Evolutionary conservation across 2,329 filamentous ascomycete genomes (phyloP).

Genomic region (Pyrenochaeta sp.): DNA sequence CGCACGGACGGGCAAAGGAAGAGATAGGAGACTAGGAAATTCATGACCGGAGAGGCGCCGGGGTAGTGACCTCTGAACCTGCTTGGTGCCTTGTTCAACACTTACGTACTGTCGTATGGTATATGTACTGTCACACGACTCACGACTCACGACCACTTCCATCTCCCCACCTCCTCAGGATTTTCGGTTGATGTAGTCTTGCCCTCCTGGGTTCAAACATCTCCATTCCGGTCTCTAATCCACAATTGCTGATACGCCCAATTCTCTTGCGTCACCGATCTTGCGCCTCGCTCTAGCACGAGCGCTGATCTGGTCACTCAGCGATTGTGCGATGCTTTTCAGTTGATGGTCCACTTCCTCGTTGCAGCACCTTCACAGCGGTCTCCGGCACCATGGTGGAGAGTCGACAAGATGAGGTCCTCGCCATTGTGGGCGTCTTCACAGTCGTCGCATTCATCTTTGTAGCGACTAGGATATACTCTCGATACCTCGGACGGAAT

Average conservation of each 20-base stretch:
- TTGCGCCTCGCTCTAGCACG: neutral
- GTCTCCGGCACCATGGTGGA: constrained; percentile 28
- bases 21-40: neutral
- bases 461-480: constrained; percentile 35
- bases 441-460: constrained; percentile 39
- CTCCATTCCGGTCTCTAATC: neutral
- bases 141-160: neutral
- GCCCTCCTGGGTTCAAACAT: neutral
- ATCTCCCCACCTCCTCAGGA: neutral
- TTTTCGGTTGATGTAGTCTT: neutral
- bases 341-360: neutral
- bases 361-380: constrained; percentile 3
- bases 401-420: constrained; percentile 37
- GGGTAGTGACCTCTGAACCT: neutral
- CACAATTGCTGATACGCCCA: neutral
- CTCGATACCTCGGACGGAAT: constrained; percentile 41
- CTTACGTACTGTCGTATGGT: neutral
- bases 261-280: neutral
- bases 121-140: neutral
- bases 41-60: neutral
- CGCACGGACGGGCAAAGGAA: neutral
- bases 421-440: constrained; percentile 38
- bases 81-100: neutral
- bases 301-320: neutral
- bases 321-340: neutral